phyloP scores from a whole-genome alignment of 1,284 basidiomycete genomes.

The Sporisorium reilianum region DNA sequence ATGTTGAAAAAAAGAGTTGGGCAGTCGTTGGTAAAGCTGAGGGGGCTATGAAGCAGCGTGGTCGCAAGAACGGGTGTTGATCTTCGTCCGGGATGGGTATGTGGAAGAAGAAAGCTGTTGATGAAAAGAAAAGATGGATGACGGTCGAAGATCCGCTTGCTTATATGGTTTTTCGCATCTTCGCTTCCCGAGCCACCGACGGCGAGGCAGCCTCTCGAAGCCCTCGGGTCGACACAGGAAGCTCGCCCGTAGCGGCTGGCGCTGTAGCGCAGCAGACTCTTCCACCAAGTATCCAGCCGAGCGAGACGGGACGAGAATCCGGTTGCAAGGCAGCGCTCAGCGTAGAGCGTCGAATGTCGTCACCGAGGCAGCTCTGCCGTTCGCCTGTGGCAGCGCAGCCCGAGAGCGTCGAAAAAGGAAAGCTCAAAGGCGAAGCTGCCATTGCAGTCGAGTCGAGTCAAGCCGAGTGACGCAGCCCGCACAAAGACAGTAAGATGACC shows the following conservation, averaged over 20 bases:
- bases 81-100: constrained; percentile 8
- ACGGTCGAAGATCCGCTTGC: neutral
- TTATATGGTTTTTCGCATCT: constrained; percentile 23
- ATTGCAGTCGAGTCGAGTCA: neutral
- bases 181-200: neutral
- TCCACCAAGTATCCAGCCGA: neutral
- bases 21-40: neutral
- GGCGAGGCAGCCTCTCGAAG: neutral
- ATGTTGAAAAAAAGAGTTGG: too few relatives aligned
- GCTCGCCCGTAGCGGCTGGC: neutral
- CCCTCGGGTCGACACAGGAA: neutral
- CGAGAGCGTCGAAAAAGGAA: neutral
- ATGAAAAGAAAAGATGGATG: neutral
- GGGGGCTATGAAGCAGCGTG: constrained; percentile 5
- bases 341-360: neutral
- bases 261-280: too few relatives aligned
- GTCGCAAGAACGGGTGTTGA: constrained; percentile 19
- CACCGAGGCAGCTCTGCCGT: neutral
- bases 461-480: neutral
- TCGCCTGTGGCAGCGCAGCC: neutral
- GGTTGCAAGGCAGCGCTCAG: too few relatives aligned
- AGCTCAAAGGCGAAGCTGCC: neutral
- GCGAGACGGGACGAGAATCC: neutral
- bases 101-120: constrained; percentile 16
- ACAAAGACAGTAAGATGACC: constrained; percentile 1